phyloP scores from a whole-genome alignment of 2,329 filamentous ascomycete species.

The Claviceps sp. region DNA sequence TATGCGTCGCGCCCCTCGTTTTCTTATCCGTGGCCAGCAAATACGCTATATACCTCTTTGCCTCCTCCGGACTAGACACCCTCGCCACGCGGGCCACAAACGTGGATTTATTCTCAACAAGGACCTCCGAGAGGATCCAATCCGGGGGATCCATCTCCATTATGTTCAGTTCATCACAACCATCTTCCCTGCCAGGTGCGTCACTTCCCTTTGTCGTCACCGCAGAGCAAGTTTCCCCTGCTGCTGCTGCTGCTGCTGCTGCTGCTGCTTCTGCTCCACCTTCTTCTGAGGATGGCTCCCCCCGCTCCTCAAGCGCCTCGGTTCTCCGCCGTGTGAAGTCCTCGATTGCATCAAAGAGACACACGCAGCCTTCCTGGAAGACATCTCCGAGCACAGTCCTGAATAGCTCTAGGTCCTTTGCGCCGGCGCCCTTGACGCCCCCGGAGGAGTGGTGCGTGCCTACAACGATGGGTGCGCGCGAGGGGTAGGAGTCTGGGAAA shows the following conservation, averaged over 20 bases:
- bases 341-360: constrained; percentile 84
- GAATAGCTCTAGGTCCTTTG: constrained; percentile 55
- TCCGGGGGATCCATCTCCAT: constrained; percentile 26
- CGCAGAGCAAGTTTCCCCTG: neutral
- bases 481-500: constrained; percentile 65
- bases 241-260: constrained; percentile 7
- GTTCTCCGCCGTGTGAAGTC: constrained; percentile 49
- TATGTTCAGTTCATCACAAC: no score
- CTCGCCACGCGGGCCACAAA: constrained; percentile 68
- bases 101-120: constrained; percentile 73
- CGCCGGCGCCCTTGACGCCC: constrained; percentile 57
- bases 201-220: no score
- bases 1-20: constrained; percentile 78
- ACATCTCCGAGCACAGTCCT: constrained; percentile 51
- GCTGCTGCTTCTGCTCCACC: constrained; percentile 34
- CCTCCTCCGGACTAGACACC: constrained; percentile 50
- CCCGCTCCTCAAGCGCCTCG: constrained; percentile 9
- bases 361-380: constrained; percentile 64
- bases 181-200: no score
- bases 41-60: constrained; percentile 56
- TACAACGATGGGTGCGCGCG: constrained; percentile 56
- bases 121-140: constrained; percentile 63
- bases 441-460: constrained; percentile 74
- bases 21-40: constrained; percentile 73
- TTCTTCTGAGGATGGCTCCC: neutral